These are phyloP conservation scores for Pichia sp. DNA, from an alignment of 1,139 yeast species.

Conservation along the genomic window DNA sequence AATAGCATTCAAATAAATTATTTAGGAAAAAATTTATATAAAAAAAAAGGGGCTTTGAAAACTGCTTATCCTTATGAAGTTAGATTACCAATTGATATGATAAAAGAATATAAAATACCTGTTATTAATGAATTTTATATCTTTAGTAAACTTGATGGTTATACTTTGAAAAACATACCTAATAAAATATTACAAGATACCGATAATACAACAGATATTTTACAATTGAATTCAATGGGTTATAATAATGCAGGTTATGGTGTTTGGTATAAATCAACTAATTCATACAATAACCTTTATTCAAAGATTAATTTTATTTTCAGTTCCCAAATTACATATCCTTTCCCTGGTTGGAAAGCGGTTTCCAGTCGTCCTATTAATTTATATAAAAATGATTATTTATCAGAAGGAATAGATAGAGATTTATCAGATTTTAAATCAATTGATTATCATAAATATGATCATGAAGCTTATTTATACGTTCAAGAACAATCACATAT, in stretches of 20 bases:
- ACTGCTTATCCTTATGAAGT: slow-evolving; percentile 9
- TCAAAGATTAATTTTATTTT: slow-evolving; percentile 39
- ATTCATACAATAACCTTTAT: not conserved
- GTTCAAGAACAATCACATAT: slow-evolving; percentile 20
- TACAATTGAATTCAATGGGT: not conserved
- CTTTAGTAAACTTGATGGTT: slow-evolving; percentile 1
- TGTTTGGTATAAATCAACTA: slow-evolving; percentile 47
- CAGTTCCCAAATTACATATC: slow-evolving; percentile 63
- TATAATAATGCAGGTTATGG: slow-evolving; percentile 33
- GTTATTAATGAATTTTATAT: slow-evolving; percentile 6
- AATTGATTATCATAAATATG: slow-evolving; percentile 17
- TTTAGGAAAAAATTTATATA: not conserved
- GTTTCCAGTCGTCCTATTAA: slow-evolving; percentile 5
- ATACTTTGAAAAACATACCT: not conserved
- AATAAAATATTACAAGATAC: not conserved
- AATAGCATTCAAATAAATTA: not conserved
- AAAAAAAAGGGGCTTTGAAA: not conserved
- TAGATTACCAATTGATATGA: slow-evolving; percentile 3
- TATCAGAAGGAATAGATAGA: slow-evolving; percentile 1
- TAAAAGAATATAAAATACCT: slow-evolving; percentile 1
- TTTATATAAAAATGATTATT: not conserved
- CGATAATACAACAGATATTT: not conserved
- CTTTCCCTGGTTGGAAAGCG: slow-evolving; percentile 60
- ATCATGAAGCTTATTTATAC: slow-evolving; percentile 20
- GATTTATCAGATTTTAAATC: slow-evolving; percentile 1